Conservation (phyloP, 176 grass and related monocot genomes). For the Carex myosuroides region DNA sequence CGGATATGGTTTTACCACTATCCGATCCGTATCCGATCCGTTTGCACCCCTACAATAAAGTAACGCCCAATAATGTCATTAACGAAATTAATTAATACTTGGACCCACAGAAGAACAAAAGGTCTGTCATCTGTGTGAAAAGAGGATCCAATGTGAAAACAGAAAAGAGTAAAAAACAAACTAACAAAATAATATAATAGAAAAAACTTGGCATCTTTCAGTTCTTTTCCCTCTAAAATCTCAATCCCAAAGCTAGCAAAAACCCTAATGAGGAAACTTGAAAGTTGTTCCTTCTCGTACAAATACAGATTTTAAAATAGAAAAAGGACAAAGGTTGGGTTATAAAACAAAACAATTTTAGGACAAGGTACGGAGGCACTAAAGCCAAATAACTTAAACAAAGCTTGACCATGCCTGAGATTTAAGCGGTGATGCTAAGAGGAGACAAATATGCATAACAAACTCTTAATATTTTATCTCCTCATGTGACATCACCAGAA, state of each 20-base stretch:
- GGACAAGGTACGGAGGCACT: constrained; percentile 13
- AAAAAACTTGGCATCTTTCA: not conserved
- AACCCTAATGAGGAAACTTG: not conserved
- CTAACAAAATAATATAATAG: not conserved
- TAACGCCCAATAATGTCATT: not conserved
- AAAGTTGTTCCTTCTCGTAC: not conserved
- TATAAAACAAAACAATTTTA: not conserved
- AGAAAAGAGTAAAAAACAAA: not conserved
- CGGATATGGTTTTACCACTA: too few relatives aligned
- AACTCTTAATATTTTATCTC: constrained; percentile 12
- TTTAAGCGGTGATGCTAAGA: not conserved
- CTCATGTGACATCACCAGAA: constrained; percentile 10
- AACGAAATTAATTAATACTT: not conserved
- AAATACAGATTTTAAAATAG: constrained; percentile 1
- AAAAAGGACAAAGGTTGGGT: not conserved
- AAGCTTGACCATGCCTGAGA: not conserved
- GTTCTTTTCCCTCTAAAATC: constrained; percentile 1
- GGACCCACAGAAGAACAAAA: not conserved
- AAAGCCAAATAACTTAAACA: constrained; percentile 27
- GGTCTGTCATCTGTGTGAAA: not conserved
- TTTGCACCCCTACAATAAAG: too few relatives aligned
- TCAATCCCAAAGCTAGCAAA: constrained; percentile 15
- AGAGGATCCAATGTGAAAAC: constrained; percentile 6
- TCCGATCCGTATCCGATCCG: too few relatives aligned
- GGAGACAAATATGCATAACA: constrained; percentile 22